Evolutionary conservation across 2,329 filamentous ascomycete genomes (phyloP), one percentile per base, ranked within the genome.

Genomic region (Nemania abortiva): DNA sequence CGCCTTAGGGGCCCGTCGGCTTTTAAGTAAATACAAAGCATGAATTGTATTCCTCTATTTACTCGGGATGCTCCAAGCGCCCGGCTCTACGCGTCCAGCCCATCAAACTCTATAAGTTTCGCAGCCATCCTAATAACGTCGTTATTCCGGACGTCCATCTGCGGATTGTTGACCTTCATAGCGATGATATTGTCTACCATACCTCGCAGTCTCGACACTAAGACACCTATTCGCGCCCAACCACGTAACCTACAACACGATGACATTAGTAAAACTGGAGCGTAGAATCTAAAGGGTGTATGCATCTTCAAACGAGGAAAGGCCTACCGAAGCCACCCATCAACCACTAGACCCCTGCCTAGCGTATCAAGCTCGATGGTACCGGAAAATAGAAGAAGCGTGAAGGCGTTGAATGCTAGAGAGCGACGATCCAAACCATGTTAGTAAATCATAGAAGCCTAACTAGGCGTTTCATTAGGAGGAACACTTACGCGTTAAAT

Each of bases 211-310:
- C 95, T 86, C 54, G 91, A 92, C 2, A 97, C 91, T 73, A 99
- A 81, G 13, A 98, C 95, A 34, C 95, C 96, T 71, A 99, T 96
- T 55, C 96, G 88, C 0, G 96, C 95, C 96, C 96, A 99, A 0
- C 96, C 96, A 27, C 94, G 87, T 37, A 99, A 83, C 42, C 77
- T 79, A 39, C 11, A 29, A 7, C 11, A 4, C 6, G 54, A 29
- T 20, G 18, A 55, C 3, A 47, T 66, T 27, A 53, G 54, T 2
- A 57, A 45, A 47, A 24, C 20, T 7, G n/a, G 34, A 55, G 11
- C 42, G 5, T 3, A 20, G 42, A 29, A 24, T 3, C 4, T 20
- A 37, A 31, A 18, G 42, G 6, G 22, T 34, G 31, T 34, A 34
- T 34, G 37, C n/a, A n/a, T n/a, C n/a, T 50, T 13, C 0, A 29